These are phyloP conservation scores for Flaveria trinervia DNA, from an alignment of 129 eudicot genomes.

Conservation along the genomic window DNA sequence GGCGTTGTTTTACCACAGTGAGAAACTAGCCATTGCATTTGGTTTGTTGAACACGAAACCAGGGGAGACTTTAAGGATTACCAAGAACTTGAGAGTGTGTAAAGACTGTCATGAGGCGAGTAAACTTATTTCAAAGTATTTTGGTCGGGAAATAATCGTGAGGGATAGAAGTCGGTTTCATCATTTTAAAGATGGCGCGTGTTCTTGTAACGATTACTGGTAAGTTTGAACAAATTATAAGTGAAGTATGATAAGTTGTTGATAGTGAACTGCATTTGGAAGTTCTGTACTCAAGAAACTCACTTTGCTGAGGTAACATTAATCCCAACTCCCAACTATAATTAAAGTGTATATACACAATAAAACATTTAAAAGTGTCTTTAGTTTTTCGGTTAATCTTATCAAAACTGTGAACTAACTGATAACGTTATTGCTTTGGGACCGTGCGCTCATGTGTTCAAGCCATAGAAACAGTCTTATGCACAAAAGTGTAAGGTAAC, in stretches of 20 bases:
- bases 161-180: conserved; percentile 65
- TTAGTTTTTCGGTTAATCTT: too few relatives aligned
- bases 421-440: too few relatives aligned
- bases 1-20: conserved; percentile 57
- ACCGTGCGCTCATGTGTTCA: too few relatives aligned
- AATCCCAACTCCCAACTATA: too few relatives aligned
- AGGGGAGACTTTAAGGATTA: conserved; percentile 52
- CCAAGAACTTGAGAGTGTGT: conserved; percentile 64
- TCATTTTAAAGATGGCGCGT: conserved; percentile 52
- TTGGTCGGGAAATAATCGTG: conserved; percentile 46
- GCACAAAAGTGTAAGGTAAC: too few relatives aligned
- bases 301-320: too few relatives aligned
- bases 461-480: too few relatives aligned
- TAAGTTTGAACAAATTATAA: conserved; percentile 7
- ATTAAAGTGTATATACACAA: not conserved
- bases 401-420: too few relatives aligned
- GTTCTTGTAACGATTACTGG: conserved; percentile 72
- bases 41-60: conserved; percentile 53
- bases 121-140: conserved; percentile 55
- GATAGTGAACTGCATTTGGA: not conserved
- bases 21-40: conserved; percentile 62
- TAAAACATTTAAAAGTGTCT: too few relatives aligned
- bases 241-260: not conserved
- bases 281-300: not conserved
- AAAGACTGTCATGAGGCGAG: conserved; percentile 70